phyloP scores from a whole-genome alignment of 768 basidiomycete species.

The Amanita exitialis region DNA sequence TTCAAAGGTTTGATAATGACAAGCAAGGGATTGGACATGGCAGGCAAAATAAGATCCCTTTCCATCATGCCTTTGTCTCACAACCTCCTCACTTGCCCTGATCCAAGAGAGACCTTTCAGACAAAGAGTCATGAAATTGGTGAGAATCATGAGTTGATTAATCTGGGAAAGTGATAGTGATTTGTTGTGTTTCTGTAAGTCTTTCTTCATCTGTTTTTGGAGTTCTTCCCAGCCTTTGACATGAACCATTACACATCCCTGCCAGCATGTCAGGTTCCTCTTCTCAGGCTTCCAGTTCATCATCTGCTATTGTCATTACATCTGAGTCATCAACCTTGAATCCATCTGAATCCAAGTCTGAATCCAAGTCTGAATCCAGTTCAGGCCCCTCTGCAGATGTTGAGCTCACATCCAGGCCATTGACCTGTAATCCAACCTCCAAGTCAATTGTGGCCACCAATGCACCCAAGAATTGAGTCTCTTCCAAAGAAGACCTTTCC shows the following conservation, averaged over 20 bases:
- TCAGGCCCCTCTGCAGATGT: background rate
- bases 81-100: too few relatives aligned
- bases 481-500: background rate
- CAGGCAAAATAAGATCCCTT: too few relatives aligned
- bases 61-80: too few relatives aligned
- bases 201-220: conserved; percentile 18
- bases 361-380: too few relatives aligned
- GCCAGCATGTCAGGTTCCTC: background rate
- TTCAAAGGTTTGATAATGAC: too few relatives aligned
- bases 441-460: background rate
- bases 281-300: background rate
- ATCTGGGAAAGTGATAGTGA: too few relatives aligned
- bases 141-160: too few relatives aligned
- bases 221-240: conserved; percentile 17
- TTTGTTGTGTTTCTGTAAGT: conserved; percentile 13
- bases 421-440: background rate
- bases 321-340: background rate
- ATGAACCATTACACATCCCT: background rate
- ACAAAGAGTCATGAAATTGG: too few relatives aligned
- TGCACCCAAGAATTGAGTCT: background rate
- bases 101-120: too few relatives aligned
- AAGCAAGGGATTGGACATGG: too few relatives aligned
- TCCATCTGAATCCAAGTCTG: background rate
- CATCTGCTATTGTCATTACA: background rate
- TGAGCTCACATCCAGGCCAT: background rate